These are phyloP conservation scores for Leptodermis oblonga DNA, from an alignment of 257 asterid genomes.

Conservation along the genomic window DNA sequence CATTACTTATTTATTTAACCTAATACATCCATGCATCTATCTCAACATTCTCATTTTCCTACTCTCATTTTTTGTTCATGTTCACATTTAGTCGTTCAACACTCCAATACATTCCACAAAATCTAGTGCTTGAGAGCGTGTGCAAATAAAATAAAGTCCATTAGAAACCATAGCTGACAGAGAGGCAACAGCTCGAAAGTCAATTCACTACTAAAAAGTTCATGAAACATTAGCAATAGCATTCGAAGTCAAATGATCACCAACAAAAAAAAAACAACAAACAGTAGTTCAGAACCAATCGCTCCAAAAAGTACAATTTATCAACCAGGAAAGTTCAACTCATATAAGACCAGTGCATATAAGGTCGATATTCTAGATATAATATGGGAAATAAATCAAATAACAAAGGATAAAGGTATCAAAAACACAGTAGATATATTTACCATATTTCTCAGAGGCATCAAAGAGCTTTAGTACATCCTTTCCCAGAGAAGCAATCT, in stretches of 20 bases:
- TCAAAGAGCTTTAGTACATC: conserved; percentile 86
- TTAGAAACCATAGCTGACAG: neutral
- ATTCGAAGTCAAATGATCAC: neutral
- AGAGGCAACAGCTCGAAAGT: neutral
- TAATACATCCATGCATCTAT: too few species aligned
- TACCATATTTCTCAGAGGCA: conserved; percentile 80
- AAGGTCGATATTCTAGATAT: neutral
- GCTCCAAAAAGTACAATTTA: neutral
- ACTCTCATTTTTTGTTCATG: too few species aligned
- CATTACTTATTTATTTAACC: too few species aligned
- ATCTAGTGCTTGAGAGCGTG: neutral
- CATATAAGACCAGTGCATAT: neutral
- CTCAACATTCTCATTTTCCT: too few species aligned
- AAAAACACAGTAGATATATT: conserved; percentile 5
- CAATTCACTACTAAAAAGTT: neutral
- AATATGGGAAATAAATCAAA: neutral
- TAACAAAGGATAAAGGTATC: neutral
- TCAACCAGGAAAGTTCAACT: neutral
- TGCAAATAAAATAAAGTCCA: neutral
- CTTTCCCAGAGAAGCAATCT: conserved; percentile 63
- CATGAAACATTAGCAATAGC: neutral
- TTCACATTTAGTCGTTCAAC: too few species aligned
- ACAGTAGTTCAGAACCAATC: neutral
- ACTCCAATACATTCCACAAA: too few species aligned
- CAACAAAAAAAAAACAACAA: neutral